Evolutionary conservation across 2,329 filamentous ascomycete genomes (phyloP).

Genomic region (Nigrospora oryzae): DNA sequence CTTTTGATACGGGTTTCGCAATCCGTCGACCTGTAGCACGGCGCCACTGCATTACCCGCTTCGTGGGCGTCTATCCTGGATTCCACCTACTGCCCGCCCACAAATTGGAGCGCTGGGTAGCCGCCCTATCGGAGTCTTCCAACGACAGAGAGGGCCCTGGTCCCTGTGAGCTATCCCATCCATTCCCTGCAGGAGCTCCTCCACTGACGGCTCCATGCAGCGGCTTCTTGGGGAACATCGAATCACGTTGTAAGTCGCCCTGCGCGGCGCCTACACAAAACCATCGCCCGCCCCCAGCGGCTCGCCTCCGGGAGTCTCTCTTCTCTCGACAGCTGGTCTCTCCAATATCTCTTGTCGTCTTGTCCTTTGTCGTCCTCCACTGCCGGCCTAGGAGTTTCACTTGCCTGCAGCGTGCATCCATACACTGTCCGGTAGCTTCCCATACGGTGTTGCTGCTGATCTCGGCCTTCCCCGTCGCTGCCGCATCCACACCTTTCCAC

Average conservation of each 20-base stretch:
- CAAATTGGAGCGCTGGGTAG: conserved; percentile 25
- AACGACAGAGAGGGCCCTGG: conserved; percentile 26
- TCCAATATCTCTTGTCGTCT: conserved; percentile 23
- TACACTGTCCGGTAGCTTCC: conserved; percentile 12
- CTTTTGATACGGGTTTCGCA: too few species aligned
- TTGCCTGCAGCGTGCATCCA: conserved; percentile 16
- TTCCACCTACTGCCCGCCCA: conserved; percentile 27
- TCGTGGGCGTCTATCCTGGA: conserved; percentile 36
- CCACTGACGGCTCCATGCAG: conserved; percentile 30
- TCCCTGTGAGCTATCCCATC: conserved; percentile 29
- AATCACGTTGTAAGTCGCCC: conserved; percentile 18
- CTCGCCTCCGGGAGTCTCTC: conserved; percentile 22
- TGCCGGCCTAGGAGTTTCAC: conserved; percentile 15
- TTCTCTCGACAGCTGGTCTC: conserved; percentile 51
- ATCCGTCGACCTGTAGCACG: conserved; percentile 8
- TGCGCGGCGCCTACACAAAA: conserved; percentile 42
- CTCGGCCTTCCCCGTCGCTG: conserved; percentile 23
- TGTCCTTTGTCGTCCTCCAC: conserved; percentile 16
- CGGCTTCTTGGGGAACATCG: conserved; percentile 16
- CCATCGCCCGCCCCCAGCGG: conserved; percentile 32
- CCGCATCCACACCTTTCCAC: conserved; percentile 7
- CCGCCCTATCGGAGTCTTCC: conserved; percentile 34
- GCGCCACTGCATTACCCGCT: conserved; percentile 24
- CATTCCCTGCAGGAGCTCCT: conserved; percentile 25
- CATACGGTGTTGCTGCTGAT: conserved; percentile 25